Base-by-base conservation (phyloP, 306 rosid species). In the Psophocarpus tetragonolobus region DNA sequence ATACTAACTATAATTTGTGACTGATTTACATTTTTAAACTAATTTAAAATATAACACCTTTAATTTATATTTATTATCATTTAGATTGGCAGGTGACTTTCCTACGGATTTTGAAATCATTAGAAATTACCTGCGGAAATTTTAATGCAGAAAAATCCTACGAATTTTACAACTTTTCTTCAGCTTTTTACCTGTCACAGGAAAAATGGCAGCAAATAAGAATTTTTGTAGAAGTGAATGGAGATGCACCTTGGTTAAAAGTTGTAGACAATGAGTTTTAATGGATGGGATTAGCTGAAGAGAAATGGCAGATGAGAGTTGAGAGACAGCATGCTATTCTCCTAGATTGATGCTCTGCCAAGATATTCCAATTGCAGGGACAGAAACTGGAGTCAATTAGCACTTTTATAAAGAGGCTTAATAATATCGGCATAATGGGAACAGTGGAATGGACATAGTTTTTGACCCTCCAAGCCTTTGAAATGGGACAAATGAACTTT, bases 311-410 rank as follows among this genome's bases (percentile, higher is more conserved):
- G 27, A 63, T 63, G 26, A 62, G 8, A 32, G 15, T n/a, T 64
- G 0, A 36, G 50, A 65, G 32, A 65, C 71, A 65, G 50, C n/a
- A 65, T 36, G 18, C 3, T 65, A 57, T 79, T 69, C 77, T 33
- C 71, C 6, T 9, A 53, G 18, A 56, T 51, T 29, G 74, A 62
- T 82, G 74, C 79, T 36, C 41, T 17, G 21, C 47, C 36, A 48
- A 62, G 9, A 61, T 82, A 70, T 82, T 82, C 82, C 64, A 71
- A 54, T 65, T 74, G 30, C 71, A 29, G 61, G 73, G 73, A 60
- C 47, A 61, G 15, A 65, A 56, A 66, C 26, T 73, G 50, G 41
- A 64, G 48, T 24, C 68, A 73, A n/a, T n/a, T n/a, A 39, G 75
- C 53, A 51, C 56, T 11, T 48, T 41, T 39, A n/a, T 45, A 79